Evolutionary conservation across 148 eudicot species (phyloP).

Genomic region (Vaccinium myrtillus): DNA sequence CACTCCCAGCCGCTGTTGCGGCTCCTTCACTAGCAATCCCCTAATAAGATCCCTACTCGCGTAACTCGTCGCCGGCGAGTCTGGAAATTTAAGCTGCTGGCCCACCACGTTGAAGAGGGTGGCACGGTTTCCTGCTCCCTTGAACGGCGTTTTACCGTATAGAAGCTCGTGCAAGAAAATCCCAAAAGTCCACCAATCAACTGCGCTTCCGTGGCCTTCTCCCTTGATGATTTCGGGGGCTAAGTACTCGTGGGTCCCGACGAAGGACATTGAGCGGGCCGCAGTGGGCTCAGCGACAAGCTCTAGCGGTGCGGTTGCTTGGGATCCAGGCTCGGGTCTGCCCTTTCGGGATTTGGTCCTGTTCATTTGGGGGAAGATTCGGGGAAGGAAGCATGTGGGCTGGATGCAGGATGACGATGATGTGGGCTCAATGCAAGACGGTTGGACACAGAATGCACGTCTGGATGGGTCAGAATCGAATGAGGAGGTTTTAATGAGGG

Average conservation of each 20-base stretch:
- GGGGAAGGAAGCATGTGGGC: constrained; percentile 42
- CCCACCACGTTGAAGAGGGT: constrained; percentile 50
- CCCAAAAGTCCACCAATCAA: constrained; percentile 57
- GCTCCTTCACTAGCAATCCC: constrained; percentile 46
- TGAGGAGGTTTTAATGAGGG: constrained; percentile 33
- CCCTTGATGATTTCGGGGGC: constrained; percentile 48
- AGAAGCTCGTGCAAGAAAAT: constrained; percentile 40
- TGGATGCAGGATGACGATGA: constrained; percentile 38
- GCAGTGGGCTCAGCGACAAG: constrained; percentile 48
- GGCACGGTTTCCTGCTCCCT: constrained; percentile 40
- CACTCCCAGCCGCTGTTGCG: constrained; percentile 40
- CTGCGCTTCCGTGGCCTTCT: constrained; percentile 54
- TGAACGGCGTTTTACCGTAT: constrained; percentile 46
- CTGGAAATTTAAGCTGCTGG: constrained; percentile 45
- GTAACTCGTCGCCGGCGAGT: constrained; percentile 38
- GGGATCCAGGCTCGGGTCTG: constrained; percentile 15
- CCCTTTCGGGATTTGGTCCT: constrained; percentile 25
- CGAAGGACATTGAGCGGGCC: constrained; percentile 51
- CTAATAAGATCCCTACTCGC: constrained; percentile 42
- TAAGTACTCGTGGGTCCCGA: constrained; percentile 48
- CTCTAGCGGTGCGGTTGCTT: constrained; percentile 24
- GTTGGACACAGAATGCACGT: constrained; percentile 31
- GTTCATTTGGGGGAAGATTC: constrained; percentile 33
- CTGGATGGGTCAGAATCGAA: constrained; percentile 12
- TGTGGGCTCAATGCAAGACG: constrained; percentile 36